phyloP scores from a whole-genome alignment of 805 yeast species.

The Blastobotrys peoriensis region DNA sequence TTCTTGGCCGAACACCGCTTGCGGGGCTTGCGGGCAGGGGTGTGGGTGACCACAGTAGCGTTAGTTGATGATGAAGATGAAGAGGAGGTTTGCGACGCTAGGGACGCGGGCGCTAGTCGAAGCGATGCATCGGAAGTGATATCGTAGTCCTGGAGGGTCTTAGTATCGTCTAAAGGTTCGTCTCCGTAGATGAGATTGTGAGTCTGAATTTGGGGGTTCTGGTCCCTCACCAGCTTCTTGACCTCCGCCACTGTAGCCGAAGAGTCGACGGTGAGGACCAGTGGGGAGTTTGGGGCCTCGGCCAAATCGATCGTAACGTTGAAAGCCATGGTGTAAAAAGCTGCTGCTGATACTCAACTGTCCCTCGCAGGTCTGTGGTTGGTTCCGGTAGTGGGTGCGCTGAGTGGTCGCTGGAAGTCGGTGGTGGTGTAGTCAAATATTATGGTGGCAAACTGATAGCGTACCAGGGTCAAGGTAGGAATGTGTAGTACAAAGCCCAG shows the following conservation, averaged over 20 bases:
- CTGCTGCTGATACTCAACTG: too few species aligned
- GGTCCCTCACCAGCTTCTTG: slow-evolving; percentile 26
- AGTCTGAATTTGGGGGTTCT: slow-evolving; percentile 25
- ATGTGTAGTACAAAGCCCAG: too few species aligned
- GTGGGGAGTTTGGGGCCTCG: neutral
- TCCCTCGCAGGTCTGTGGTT: too few species aligned
- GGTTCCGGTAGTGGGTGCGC: too few species aligned
- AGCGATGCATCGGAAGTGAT: slow-evolving; percentile 25
- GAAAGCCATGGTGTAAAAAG: neutral
- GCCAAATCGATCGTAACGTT: neutral
- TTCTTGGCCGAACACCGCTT: slow-evolving; percentile 46
- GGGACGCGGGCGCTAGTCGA: slow-evolving; percentile 23
- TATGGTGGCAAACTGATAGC: too few species aligned
- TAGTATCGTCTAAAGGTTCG: slow-evolving; percentile 27
- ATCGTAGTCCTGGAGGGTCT: slow-evolving; percentile 26
- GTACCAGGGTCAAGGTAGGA: too few species aligned
- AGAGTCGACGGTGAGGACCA: slow-evolving; percentile 18
- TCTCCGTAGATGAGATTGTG: slow-evolving; percentile 25
- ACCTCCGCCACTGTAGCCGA: slow-evolving; percentile 29
- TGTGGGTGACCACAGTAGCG: slow-evolving; percentile 15
- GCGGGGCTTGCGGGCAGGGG: slow-evolving; percentile 29
- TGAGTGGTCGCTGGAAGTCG: too few species aligned
- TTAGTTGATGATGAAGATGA: slow-evolving; percentile 14
- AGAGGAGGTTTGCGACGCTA: slow-evolving; percentile 23
- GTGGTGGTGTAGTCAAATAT: too few species aligned